Conservation (phyloP, 768 basidiomycete genomes). For the Brasilioporus rufonigricans region DNA sequence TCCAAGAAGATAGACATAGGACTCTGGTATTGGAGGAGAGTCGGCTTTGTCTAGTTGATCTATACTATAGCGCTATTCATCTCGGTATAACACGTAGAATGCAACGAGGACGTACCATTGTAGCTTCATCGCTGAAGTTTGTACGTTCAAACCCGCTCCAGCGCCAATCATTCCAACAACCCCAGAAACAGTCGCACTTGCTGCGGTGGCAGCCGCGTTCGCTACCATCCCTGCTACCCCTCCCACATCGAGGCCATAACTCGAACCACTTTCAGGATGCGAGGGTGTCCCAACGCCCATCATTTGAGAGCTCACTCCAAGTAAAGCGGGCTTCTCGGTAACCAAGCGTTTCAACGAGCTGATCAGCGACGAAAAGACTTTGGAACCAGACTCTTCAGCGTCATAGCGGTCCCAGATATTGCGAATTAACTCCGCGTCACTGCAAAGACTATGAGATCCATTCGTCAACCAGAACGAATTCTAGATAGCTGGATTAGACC, state of each 20-base stretch:
- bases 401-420: slow-evolving; percentile 81
- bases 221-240: slow-evolving; percentile 82
- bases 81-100: neutral
- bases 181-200: slow-evolving; percentile 79
- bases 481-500: neutral
- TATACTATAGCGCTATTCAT: slow-evolving; percentile 55
- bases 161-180: slow-evolving; percentile 84
- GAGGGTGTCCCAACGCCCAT: slow-evolving; percentile 67
- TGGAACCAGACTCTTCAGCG: slow-evolving; percentile 54
- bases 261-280: slow-evolving; percentile 27
- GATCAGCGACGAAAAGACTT: slow-evolving; percentile 75
- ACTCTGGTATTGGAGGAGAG: slow-evolving; percentile 88
- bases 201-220: slow-evolving; percentile 75
- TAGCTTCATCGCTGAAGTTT: slow-evolving; percentile 79
- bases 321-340: slow-evolving; percentile 82
- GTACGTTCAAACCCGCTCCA: slow-evolving; percentile 66
- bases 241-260: slow-evolving; percentile 61
- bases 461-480: neutral
- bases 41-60: slow-evolving; percentile 99
- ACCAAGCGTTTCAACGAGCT: slow-evolving; percentile 82
- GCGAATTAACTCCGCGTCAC: slow-evolving; percentile 74
- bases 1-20: slow-evolving; percentile 89
- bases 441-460: slow-evolving; percentile 56
- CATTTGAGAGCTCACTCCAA: slow-evolving; percentile 81
- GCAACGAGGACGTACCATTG: slow-evolving; percentile 64